Evolutionary conservation across 331 rosid species (phyloP).

Genomic region (Acacia concinna): DNA sequence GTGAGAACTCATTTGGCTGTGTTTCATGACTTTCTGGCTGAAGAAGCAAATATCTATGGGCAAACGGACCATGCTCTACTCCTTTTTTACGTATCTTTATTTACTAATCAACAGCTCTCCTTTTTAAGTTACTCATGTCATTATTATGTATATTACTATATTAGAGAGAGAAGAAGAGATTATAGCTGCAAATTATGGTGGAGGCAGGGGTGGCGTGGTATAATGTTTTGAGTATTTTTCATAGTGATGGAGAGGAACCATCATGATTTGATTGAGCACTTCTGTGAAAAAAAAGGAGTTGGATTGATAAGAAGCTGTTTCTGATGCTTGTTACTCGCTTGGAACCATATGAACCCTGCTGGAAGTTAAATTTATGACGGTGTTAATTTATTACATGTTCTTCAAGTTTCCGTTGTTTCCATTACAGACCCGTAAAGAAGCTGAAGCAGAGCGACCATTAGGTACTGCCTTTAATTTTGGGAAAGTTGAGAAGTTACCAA

Average conservation of each 20-base stretch:
- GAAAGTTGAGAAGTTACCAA: not conserved
- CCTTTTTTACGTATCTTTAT: too few species aligned
- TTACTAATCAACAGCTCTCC: not conserved
- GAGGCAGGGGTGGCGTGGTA: not conserved
- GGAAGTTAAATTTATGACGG: not conserved
- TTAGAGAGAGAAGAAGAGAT: not conserved
- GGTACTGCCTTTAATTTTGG: not conserved
- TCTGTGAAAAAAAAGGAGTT: too few species aligned
- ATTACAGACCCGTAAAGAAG: not conserved
- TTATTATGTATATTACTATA: not conserved
- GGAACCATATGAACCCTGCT: not conserved
- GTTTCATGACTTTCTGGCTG: not conserved
- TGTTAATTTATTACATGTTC: not conserved
- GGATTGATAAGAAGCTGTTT: not conserved
- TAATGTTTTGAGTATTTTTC: not conserved
- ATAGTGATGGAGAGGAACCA: not conserved
- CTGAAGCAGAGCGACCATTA: not conserved
- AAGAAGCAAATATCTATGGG: not conserved
- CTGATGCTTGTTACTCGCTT: not conserved
- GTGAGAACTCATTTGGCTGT: not conserved
- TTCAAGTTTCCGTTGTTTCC: constrained; percentile 1
- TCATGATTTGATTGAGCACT: not conserved
- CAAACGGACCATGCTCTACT: too few species aligned
- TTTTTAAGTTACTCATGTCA: not conserved
- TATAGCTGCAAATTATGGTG: not conserved